Conservation (phyloP, 192 early-diverging fungal genomes). For the Glomus cerebriforme region DNA sequence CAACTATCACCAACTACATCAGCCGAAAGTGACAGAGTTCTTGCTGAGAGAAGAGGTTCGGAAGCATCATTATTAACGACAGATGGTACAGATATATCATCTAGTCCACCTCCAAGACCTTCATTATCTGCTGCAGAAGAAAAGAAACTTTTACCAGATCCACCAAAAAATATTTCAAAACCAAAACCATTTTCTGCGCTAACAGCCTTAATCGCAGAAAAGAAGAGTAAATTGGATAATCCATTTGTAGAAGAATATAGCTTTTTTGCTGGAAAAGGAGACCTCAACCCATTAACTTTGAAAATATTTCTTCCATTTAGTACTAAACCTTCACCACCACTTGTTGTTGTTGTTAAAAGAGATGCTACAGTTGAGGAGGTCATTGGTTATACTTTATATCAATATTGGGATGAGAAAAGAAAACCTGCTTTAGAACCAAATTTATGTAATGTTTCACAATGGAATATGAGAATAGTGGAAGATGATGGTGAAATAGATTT, state of each 20-base stretch:
- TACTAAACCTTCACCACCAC: conserved; percentile 45
- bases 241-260: conserved; percentile 72
- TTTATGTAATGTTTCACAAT: conserved; percentile 69
- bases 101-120: conserved; percentile 34
- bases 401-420: conserved; percentile 76
- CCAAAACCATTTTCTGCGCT: conserved; percentile 56
- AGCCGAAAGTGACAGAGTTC: conserved; percentile 22
- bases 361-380: conserved; percentile 89
- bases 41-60: conserved; percentile 22
- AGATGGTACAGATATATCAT: conserved; percentile 28
- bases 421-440: conserved; percentile 64
- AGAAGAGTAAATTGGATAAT: conserved; percentile 60
- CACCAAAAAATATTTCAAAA: conserved; percentile 30
- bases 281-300: conserved; percentile 56
- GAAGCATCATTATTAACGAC: conserved; percentile 21
- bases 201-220: conserved; percentile 62
- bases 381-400: conserved; percentile 90
- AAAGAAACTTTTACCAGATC: conserved; percentile 19
- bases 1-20: conserved; percentile 30
- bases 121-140: conserved; percentile 24
- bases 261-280: conserved; percentile 63
- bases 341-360: conserved; percentile 71
- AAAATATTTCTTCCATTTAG: conserved; percentile 66
- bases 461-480: conserved; percentile 92
- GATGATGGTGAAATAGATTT: conserved; percentile 96